A percentile compares a stretch with the other conserved stretches of the same genome.
Conservation (phyloP, 2,329 filamentous ascomycete species). For the Epichloe uncinata region DNA sequence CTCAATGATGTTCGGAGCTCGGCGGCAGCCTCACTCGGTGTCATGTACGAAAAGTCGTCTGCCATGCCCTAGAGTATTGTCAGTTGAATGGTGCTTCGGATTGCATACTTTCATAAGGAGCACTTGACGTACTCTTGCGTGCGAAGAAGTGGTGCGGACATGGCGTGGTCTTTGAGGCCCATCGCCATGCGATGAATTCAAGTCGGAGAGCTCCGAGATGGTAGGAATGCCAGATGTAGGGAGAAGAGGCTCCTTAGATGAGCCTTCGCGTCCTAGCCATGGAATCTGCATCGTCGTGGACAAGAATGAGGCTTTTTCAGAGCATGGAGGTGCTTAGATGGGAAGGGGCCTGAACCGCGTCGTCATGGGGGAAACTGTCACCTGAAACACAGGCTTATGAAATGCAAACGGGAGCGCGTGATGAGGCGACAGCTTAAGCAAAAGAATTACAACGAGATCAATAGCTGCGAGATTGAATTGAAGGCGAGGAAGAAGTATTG, state of each 20-base stretch:
- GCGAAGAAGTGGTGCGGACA: slow-evolving; percentile 37
- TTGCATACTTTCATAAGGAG: not conserved
- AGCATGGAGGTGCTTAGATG: slow-evolving; percentile 7
- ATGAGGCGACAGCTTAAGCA: too few relatives aligned
- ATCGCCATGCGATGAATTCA: slow-evolving; percentile 14
- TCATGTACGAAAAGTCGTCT: slow-evolving; percentile 52
- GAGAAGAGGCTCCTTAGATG: slow-evolving; percentile 19
- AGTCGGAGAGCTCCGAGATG: slow-evolving; percentile 15
- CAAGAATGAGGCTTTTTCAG: slow-evolving; percentile 8
- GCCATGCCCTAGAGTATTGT: slow-evolving; percentile 33
- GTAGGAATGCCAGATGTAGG: slow-evolving; percentile 22
- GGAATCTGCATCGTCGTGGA: slow-evolving; percentile 24
- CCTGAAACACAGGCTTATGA: not conserved
- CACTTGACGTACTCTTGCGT: slow-evolving; percentile 35
- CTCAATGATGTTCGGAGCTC: slow-evolving; percentile 71
- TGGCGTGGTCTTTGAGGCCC: slow-evolving; percentile 21
- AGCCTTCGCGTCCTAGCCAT: slow-evolving; percentile 21
- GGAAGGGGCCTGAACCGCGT: slow-evolving; percentile 8
- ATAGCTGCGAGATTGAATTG: not conserved
- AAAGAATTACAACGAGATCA: not conserved
- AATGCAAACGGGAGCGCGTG: not conserved
- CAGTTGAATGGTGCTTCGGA: not conserved
- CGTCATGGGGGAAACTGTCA: slow-evolving; percentile 1
- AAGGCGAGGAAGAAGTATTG: not conserved
- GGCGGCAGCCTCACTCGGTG: slow-evolving; percentile 63